Evolutionary conservation across 345 rosid genomes (phyloP), one percentile per base, ranked within the genome.

Genomic region (Citrus inodora): DNA sequence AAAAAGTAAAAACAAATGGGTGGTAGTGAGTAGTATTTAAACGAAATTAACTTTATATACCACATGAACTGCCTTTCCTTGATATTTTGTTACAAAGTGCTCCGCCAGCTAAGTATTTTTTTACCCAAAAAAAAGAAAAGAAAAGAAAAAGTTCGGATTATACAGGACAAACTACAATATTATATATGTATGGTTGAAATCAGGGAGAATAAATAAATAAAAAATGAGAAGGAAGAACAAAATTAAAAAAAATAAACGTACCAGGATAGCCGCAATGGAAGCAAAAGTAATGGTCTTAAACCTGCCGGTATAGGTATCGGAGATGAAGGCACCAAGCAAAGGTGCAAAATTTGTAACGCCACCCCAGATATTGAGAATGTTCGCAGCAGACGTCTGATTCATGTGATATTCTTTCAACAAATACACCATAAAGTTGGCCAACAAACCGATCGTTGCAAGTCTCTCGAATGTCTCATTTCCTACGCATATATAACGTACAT

Each of bases 401-500:
- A 91, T 75, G 80, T 90, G 91, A 80, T 86, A 91, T 74, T 82
- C 86, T 33, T 59, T 85, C 37, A 87, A 76, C 80, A 94, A 76
- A 77, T 94, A 94, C 78, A 92, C 90, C 80, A 88, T 84, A 42
- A 94, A 81, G 73, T 90, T 92, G 5, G 90, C 85, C 64, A 81
- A 63, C 67, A 94, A 59, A 22, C 97, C 88, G 69, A 84, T 82
- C 1, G 96, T 80, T 2, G 93, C 98, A 63, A 91, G 76, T 81
- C 92, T 90, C 90, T 92, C 98, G 67, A 94, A 86, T 22, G 93
- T 87, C 79, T 89, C 93, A 81, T 91, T 94, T 73, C 89, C 97
- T 92, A 22, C 78, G 78, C 32, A 80, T 32, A 3, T 32, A 32
- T n/a, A 56, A 56, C 51, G 51, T 13, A 11, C 51, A 0, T 46